These are phyloP conservation scores for Oxyria digyna DNA, from an alignment of 148 eudicot species.

Conservation along the genomic window DNA sequence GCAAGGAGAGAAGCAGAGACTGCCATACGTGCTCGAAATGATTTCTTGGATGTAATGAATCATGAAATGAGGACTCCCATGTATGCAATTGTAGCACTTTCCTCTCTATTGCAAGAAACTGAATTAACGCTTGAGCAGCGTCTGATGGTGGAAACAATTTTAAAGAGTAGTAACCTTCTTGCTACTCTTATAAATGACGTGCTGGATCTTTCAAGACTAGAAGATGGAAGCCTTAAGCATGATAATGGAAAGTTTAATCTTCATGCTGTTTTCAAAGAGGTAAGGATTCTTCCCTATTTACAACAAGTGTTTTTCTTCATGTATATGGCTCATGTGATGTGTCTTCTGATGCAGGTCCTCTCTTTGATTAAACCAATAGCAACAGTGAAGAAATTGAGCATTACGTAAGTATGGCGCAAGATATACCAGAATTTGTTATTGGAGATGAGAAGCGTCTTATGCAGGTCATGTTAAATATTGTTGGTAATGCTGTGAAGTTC, in stretches of 20 bases:
- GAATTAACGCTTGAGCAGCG: conserved; percentile 90
- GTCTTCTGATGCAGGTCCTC: no score
- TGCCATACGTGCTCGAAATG: no score
- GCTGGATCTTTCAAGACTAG: conserved; percentile 85
- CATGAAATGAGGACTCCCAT: no score
- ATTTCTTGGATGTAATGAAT: no score
- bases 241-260: conserved; percentile 59
- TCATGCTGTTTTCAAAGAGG: conserved; percentile 71
- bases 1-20: no score
- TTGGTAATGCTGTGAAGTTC: conserved; percentile 89
- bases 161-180: conserved; percentile 78
- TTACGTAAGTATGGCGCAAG: conserved; percentile 50
- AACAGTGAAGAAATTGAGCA: conserved; percentile 53
- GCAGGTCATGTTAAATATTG: conserved; percentile 60
- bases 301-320: background rate
- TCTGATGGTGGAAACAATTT: conserved; percentile 79
- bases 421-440: conserved; percentile 62
- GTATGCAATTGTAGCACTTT: no score
- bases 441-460: no score
- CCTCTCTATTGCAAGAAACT: no score
- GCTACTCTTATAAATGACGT: conserved; percentile 87
- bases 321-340: background rate
- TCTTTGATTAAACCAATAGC: no score
- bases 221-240: conserved; percentile 90
- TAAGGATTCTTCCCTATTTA: conserved; percentile 6